Base-by-base conservation (phyloP, 2,329 filamentous ascomycete genomes). In the Cercospora canescens region DNA sequence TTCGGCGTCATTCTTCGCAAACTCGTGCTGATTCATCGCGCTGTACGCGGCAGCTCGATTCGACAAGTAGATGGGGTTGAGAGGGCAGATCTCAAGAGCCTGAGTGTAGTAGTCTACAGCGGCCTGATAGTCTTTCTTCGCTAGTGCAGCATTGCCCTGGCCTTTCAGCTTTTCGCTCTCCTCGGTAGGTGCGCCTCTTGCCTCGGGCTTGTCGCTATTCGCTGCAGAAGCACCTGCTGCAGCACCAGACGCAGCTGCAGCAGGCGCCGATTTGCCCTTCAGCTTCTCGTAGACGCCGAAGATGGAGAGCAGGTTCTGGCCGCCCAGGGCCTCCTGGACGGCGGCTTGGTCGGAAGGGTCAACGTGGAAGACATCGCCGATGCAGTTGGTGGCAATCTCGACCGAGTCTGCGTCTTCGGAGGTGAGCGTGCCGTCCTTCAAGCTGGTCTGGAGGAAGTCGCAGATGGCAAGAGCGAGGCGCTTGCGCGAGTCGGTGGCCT, bases 261-360 rank as follows among this genome's bases (percentile, higher is more conserved):
- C 80, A 72, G 69, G 79, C 4, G 80, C 81, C 62, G 81, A 83
- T 78, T 87, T 89, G 66, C 87, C 86, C 83, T 94, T 94, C 71
- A 97, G 87, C 82, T 96, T 97, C 83, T 99, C 95, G 82, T 97
- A 98, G 71, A 97, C 93, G 76, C 89, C 89, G 85, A 96, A 99
- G 82, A 99, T 96, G 79, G 90, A 89, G 68, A 93, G 86, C 68
- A 99, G 89, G 78, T 90, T 94, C 83, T 98, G 93, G 70, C 89
- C 87, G 76, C 93, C 94, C 71, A 96, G 84, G 72, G 94, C 93
- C 72, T 91, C 87, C 71, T 88, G 83, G 73, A 94, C 84, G 74
- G 92, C 89, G 63, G 86, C 83, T 75, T 88, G 84, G 81, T 96
- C 89, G 69, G 85, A 82, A n/a, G 92, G 87, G 81, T 98, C 93